Conservation (phyloP, 2,329 filamentous ascomycete genomes). For the Fusarium sp. region DNA sequence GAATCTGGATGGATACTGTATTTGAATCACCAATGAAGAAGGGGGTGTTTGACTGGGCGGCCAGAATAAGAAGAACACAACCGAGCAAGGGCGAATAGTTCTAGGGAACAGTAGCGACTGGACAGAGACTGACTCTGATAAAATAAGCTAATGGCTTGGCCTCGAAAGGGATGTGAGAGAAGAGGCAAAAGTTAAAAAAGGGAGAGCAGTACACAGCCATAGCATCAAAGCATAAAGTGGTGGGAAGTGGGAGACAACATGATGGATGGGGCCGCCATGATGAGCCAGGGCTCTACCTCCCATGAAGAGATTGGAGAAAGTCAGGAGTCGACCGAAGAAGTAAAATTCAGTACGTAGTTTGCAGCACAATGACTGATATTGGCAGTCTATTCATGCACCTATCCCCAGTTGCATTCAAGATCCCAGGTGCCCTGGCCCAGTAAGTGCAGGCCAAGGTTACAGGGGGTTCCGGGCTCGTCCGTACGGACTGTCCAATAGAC, state of each 20-base stretch:
- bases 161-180: constrained; percentile 2
- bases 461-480: constrained; percentile 18
- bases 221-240: not conserved
- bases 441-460: not conserved
- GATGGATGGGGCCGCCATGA: constrained; percentile 11
- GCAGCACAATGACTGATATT: constrained; percentile 10
- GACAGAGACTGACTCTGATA: constrained; percentile 15
- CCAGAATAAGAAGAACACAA: not conserved
- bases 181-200: constrained; percentile 3
- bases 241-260: constrained; percentile 22
- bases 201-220: not conserved
- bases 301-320: not conserved
- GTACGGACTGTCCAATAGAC: constrained; percentile 31
- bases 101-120: not conserved
- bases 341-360: not conserved
- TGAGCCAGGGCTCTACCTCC: not conserved
- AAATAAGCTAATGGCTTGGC: constrained; percentile 21
- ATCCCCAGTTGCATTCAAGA: constrained; percentile 5
- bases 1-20: not conserved
- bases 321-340: constrained; percentile 1
- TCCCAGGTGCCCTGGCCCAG: constrained; percentile 12
- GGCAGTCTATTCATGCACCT: constrained; percentile 17
- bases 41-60: not conserved
- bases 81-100: constrained; percentile 5
- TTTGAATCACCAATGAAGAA: constrained; percentile 11